Percentiles rank a stretch among this genome's conserved stretches.
Evolutionary conservation across 1,139 yeast genomes (phyloP).

Genomic region (Sugiyamaella neomexicana): DNA sequence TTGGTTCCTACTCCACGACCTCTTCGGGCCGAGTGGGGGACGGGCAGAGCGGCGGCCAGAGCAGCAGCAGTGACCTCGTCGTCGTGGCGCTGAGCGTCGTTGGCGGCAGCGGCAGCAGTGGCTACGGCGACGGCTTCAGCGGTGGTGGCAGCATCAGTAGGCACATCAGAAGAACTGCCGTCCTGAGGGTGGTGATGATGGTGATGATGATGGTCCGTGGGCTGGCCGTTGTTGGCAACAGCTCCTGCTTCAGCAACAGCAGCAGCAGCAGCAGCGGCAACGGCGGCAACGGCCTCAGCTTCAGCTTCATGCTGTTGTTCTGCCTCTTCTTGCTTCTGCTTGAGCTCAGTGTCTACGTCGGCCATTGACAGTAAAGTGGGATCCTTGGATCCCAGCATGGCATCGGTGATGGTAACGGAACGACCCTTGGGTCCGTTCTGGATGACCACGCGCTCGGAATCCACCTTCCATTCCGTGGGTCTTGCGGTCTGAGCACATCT

Average conservation of each 20-base stretch:
- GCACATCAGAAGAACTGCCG: neutral
- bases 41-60: conserved; percentile 10
- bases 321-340: conserved; percentile 21
- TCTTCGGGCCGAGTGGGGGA: conserved; percentile 12
- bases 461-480: conserved; percentile 43
- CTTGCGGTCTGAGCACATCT: conserved; percentile 53
- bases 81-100: neutral
- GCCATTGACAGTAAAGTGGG: conserved; percentile 26
- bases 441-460: conserved; percentile 23
- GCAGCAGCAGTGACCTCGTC: conserved; percentile 17
- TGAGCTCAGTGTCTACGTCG: conserved; percentile 26
- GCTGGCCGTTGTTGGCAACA: neutral
- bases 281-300: conserved; percentile 10
- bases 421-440: conserved; percentile 22
- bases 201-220: too few species aligned
- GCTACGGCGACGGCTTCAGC: conserved; percentile 8
- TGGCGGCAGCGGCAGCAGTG: conserved; percentile 3
- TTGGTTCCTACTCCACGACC: conserved; percentile 23
- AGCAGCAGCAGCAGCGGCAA: conserved; percentile 1
- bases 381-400: conserved; percentile 20
- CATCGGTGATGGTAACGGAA: conserved; percentile 25
- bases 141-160: neutral
- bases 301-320: conserved; percentile 17
- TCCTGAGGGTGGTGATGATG: too few species aligned
- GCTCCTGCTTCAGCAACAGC: conserved; percentile 1